Conservation (phyloP, 1,284 basidiomycete species). For the Trichosporon sp. region DNA sequence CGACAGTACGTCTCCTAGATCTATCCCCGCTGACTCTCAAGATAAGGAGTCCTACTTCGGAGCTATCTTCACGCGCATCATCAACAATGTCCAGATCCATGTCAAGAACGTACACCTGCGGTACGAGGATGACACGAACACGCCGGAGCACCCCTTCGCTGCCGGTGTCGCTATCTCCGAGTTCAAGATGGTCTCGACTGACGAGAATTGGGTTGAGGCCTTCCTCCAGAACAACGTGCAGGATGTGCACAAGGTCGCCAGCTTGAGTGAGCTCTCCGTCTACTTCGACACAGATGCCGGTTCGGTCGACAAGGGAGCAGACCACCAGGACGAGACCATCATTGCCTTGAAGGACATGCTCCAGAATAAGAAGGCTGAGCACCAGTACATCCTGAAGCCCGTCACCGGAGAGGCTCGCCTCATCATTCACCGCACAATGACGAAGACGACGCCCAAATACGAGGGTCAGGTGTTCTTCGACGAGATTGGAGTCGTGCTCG, state of each 20-base stretch:
- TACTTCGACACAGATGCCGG: slow-evolving; percentile 95
- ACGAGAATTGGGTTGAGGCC: slow-evolving; percentile 87
- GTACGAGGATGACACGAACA: slow-evolving; percentile 93
- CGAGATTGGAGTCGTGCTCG: slow-evolving; percentile 89
- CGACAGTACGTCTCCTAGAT: slow-evolving; percentile 35
- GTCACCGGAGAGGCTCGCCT: slow-evolving; percentile 93
- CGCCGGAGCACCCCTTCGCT: slow-evolving; percentile 95
- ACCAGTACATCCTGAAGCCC: slow-evolving; percentile 95
- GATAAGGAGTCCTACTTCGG: slow-evolving; percentile 74
- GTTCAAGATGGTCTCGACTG: slow-evolving; percentile 91
- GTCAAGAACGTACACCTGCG: slow-evolving; percentile 93
- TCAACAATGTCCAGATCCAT: slow-evolving; percentile 96
- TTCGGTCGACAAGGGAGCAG: slow-evolving; percentile 69
- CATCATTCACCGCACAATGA: slow-evolving; percentile 77
- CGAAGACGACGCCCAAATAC: slow-evolving; percentile 75
- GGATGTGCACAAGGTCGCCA: slow-evolving; percentile 92
- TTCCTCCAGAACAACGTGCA: slow-evolving; percentile 90
- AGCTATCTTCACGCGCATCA: slow-evolving; percentile 84
- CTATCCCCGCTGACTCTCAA: slow-evolving; percentile 30
- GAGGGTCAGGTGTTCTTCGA: slow-evolving; percentile 90
- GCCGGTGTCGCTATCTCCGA: slow-evolving; percentile 88
- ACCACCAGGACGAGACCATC: slow-evolving; percentile 66
- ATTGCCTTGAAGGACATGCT: slow-evolving; percentile 79
- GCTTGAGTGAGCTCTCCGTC: slow-evolving; percentile 81
- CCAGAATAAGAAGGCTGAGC: slow-evolving; percentile 62